Evolutionary conservation across 106 monocot species (phyloP).

Genomic region (Dendrobium catenatum): DNA sequence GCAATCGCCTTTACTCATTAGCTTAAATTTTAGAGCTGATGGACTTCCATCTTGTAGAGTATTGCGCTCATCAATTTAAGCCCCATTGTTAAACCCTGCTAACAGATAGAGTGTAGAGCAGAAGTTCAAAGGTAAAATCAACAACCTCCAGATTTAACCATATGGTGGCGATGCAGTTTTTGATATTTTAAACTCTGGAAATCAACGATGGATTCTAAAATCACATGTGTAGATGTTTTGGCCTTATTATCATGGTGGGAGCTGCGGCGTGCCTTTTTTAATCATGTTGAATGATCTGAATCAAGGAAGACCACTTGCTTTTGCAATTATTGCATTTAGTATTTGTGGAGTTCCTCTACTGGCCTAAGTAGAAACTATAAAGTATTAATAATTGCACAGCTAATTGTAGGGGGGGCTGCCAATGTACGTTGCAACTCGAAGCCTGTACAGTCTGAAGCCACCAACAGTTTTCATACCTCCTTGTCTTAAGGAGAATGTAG

Average conservation of each 20-base stretch:
- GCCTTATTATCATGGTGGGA: too few species aligned
- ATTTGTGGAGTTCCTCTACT: neutral
- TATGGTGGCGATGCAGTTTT: neutral
- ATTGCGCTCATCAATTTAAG: neutral
- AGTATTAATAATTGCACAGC: neutral
- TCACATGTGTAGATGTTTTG: too few species aligned
- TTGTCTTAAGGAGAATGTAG: constrained; percentile 81
- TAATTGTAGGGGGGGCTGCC: constrained; percentile 81
- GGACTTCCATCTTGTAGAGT: neutral
- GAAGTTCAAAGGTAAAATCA: neutral
- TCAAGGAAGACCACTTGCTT: too few species aligned
- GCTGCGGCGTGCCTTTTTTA: too few species aligned
- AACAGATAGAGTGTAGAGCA: neutral
- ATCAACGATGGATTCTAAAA: too few species aligned
- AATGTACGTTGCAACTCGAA: constrained; percentile 91
- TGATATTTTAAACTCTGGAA: neutral
- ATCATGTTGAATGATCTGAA: too few species aligned
- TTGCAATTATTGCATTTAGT: too few species aligned
- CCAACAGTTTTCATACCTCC: constrained; percentile 91
- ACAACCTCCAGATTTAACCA: neutral
- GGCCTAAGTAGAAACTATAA: neutral
- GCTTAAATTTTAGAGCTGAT: neutral
- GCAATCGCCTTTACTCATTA: neutral
- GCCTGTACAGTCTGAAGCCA: constrained; percentile 82
- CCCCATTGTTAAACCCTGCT: neutral